Evolutionary conservation across 805 yeast species (phyloP).

Genomic region (Starmerella roubikii): DNA sequence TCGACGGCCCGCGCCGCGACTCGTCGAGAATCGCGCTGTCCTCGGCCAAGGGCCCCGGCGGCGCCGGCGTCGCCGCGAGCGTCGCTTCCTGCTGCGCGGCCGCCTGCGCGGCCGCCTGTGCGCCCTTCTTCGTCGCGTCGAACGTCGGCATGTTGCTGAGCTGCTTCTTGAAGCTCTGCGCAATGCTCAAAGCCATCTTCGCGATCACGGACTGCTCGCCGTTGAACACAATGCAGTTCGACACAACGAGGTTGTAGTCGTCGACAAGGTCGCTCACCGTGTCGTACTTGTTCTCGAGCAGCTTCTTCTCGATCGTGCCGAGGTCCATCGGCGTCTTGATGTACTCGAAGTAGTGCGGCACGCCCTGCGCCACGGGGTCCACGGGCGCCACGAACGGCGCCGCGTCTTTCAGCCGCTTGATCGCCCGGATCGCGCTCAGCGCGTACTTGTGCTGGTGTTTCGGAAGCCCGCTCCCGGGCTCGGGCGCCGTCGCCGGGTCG

Average conservation of each 20-base stretch:
- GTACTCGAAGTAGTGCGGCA: constrained; percentile 78
- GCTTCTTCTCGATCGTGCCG: constrained; percentile 74
- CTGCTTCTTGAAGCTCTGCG: constrained; percentile 86
- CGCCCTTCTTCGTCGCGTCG: constrained; percentile 22
- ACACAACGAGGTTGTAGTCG: constrained; percentile 75
- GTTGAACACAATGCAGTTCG: constrained; percentile 70
- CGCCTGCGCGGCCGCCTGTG: constrained; percentile 26
- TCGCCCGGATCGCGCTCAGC: constrained; percentile 63
- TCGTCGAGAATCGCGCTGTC: neutral
- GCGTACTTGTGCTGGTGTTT: constrained; percentile 75
- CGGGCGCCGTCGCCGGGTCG: constrained; percentile 19
- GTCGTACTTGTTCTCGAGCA: constrained; percentile 56
- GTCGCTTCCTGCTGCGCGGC: constrained; percentile 17
- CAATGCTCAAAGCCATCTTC: constrained; percentile 81
- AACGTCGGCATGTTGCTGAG: constrained; percentile 78
- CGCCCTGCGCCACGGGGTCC: constrained; percentile 72
- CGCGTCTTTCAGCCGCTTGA: constrained; percentile 84
- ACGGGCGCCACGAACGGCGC: constrained; percentile 82
- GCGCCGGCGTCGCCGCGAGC: constrained; percentile 1
- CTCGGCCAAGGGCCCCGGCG: neutral
- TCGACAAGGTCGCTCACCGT: constrained; percentile 52
- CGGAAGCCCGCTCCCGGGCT: constrained; percentile 23
- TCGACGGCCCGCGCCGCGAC: neutral
- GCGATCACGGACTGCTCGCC: constrained; percentile 75
- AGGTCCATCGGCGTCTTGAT: constrained; percentile 87